Base-by-base conservation (phyloP, 177 flowering plant species). In the Vitis hybrid region DNA sequence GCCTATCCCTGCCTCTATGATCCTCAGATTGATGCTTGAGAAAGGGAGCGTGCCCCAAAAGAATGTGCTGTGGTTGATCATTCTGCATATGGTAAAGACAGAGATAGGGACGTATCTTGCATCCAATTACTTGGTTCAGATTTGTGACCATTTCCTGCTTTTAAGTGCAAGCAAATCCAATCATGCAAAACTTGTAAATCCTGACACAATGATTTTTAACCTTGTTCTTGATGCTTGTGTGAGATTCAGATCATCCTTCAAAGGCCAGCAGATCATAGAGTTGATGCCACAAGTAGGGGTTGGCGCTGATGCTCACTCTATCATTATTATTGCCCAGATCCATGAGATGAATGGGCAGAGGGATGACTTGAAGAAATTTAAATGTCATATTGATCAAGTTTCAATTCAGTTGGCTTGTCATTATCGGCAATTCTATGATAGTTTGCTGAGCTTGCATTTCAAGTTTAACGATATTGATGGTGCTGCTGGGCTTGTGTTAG, bases 221-320 rank as follows among this genome's bases (percentile, higher is more conserved):
- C 87, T 92, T 77, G 88, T 92, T 75, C 84, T 94, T 51, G 81
- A 86, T 85, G 91, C 89, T 27, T 91, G 94, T 84, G 80, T 84
- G 70, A 79, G 82, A 65, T 87, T 82, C 76, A 73, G 67, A 57
- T 81, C 83, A 32, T 69, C 85, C 50, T 59, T 87, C 17, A 94
- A 87, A 73, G 99, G 90, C 18, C 86, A 88, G 57, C 80, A 79
- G 54, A 74, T 91, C 12, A 77, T 92, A 12, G 94, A 88, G 72
- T 66, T 82, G 64, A 89, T 94, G 93, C 67, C 98, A 50, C 72
- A 56, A 71, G 67, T 71, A 46, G 90, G 93, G 11, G 81, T 88
- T 6, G 64, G 79, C 50, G 97, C 88, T 60, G 95, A 94, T 85
- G 92, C 90, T 6, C 72, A 77, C 66, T 75, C 91, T 12, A 80